Base-by-base conservation (phyloP, 176 grass and related monocot species). In the Alloteropsis semialata region DNA sequence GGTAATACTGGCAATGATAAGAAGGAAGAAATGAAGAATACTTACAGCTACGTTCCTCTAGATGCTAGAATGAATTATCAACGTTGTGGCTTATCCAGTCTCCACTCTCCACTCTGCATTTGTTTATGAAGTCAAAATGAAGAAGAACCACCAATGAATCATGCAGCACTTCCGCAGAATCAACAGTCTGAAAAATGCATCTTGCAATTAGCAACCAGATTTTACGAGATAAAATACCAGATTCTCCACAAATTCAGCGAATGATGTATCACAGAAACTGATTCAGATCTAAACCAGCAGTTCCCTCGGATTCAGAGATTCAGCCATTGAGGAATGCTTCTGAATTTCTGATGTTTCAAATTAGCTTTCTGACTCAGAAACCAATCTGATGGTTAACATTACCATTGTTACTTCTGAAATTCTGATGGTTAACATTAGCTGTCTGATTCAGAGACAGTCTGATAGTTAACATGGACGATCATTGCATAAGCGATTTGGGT, bases 331-430 rank as follows among this genome's bases (percentile, higher is more conserved):
- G 51, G 19, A n/a, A 56, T 39, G 32, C 77, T 66, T 68, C 14
- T 67, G 22, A 18, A 27, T 16, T 65, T 81, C 33, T 69, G 49
- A 39, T 81, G 34, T 48, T 81, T 81, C 18, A 57, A 25, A 69
- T 53, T 80, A 51, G 61, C 21, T 6, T 66, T 51, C 15, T 56
- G 10, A 51, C 57, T 69, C 17, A 69, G 24, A 70, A 10, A 81
- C 24, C 51, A 46, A 11, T 68, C 16, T 34, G 46, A 69, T 43
- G 49, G 36, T 39, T 69, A 69, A 41, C 78, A 32, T 46, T 27
- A 25, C n/a, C 43, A 13, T 15, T 16, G 37, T 69, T 13, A 17
- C 66, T 44, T 44, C 38, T 43, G 38, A 43, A 39, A 4, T 14
- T 36, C 17, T 11, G 61, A 59, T 58, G 33, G 49, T 16, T 55